Evolutionary conservation across 2,329 filamentous ascomycete species (phyloP).

Genomic region (Ascocoryne sarcoides): DNA sequence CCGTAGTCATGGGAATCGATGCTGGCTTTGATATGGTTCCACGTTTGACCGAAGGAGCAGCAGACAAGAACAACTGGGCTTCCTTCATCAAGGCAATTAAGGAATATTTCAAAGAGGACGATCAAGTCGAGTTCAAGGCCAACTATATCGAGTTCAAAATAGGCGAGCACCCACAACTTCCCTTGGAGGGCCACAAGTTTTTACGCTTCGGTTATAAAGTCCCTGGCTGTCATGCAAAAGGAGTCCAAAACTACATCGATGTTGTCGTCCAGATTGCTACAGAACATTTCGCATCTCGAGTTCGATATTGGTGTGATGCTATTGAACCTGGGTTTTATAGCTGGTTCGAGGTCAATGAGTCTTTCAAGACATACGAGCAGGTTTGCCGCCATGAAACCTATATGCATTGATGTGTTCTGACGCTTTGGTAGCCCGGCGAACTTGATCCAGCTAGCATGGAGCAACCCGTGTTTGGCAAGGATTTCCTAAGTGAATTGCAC

Average conservation of each 20-base stretch:
- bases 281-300: slow-evolving; percentile 17
- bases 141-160: slow-evolving; percentile 26
- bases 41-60: slow-evolving; percentile 18
- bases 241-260: slow-evolving; percentile 18
- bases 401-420: slow-evolving; percentile 1
- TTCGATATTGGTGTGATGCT: slow-evolving; percentile 18
- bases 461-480: slow-evolving; percentile 2
- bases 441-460: slow-evolving; percentile 2
- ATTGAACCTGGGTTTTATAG: slow-evolving; percentile 12
- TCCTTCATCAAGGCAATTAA: slow-evolving; percentile 21
- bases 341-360: slow-evolving; percentile 20
- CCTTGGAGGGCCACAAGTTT: slow-evolving; percentile 26
- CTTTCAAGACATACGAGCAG: slow-evolving; percentile 23
- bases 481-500: slow-evolving; percentile 5
- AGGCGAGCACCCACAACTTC: slow-evolving; percentile 22
- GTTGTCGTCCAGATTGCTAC: slow-evolving; percentile 15
- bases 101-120: slow-evolving; percentile 17
- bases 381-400: slow-evolving; percentile 10
- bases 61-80: slow-evolving; percentile 21
- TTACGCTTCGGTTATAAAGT: slow-evolving; percentile 25
- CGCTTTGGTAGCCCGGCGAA: slow-evolving; percentile 3
- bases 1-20: slow-evolving; percentile 19
- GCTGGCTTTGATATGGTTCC: slow-evolving; percentile 26
- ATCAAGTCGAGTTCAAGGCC: slow-evolving; percentile 18
- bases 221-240: slow-evolving; percentile 11